A percentile compares a stretch with the other conserved stretches of the same genome.
Conservation (phyloP, 306 rosid species). For the Spatholobus suberectus region DNA sequence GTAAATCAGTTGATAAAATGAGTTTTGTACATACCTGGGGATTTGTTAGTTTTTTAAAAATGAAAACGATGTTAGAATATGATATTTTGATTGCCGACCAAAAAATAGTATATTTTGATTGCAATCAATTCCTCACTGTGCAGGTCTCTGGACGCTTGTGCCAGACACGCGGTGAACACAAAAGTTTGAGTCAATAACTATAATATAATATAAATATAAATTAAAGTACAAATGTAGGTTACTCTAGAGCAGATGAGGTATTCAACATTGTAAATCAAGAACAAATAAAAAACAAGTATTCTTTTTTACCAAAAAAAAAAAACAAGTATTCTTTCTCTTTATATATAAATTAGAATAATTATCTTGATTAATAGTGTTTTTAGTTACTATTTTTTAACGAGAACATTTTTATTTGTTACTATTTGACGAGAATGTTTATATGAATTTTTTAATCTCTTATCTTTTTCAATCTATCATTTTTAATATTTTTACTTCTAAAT, state of each 20-base stretch:
- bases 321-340: no score
- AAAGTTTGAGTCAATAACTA: not conserved
- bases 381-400: no score
- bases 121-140: not conserved
- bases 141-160: not conserved
- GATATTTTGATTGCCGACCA: not conserved
- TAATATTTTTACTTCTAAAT: no score
- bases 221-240: not conserved
- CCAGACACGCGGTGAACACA: not conserved
- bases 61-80: not conserved
- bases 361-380: no score
- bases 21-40: not conserved
- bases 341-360: no score
- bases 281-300: not conserved
- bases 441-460: no score
- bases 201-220: not conserved
- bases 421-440: no score
- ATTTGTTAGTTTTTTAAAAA: not conserved
- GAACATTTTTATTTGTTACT: no score
- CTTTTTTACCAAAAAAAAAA: no score
- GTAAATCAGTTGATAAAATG: not conserved
- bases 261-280: not conserved
- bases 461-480: no score
- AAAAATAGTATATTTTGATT: not conserved
- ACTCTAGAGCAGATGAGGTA: not conserved